Evolutionary conservation across 2,329 filamentous ascomycete species (phyloP), one percentile per base, ranked within the genome.

Genomic region (Trichothecium roseum): DNA sequence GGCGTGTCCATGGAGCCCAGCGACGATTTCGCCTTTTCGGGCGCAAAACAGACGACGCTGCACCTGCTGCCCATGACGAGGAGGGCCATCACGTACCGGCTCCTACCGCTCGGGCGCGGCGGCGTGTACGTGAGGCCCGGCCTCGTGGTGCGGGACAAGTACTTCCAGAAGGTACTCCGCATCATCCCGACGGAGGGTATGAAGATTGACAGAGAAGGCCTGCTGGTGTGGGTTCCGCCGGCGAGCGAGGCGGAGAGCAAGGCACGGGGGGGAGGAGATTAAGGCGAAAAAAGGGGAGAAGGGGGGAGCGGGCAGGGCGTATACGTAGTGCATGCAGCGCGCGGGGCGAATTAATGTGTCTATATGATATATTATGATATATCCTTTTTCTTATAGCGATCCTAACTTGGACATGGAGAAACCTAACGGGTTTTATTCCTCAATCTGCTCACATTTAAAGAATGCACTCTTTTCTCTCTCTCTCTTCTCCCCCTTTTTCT

Each of bases 1-100:
- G 87, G 84, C 20, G 59, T 96, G 33, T 78, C 70, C 18, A 94
- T 98, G 87, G 89, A 98, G 47, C 83, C 87, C 3, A 89, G 78
- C 53, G 86, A 94, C 44, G 75, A 86, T 36, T 96, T 96, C 58
- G 89, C 87, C 0, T 96, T 98, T 57, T 87, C 84, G 7, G 91
- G 91, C 0, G 68, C 84, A 2, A 96, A 96, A 62, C 71, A 82
- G 44, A 79, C 77, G 10, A 81, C 81, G 2, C 48, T 95, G 35
- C 85, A 91, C 50, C 63, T 96, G 29, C 71, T 94, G 31, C 91
- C 91, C 0, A 65, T 94, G 42, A 88, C 84, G 40, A 67, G 88
- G 40, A 70, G 84, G 32, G 72, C 69, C 1, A 68, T 86, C n/a
- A 69, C 73, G 18, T 96, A 88, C 51, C 73, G 78, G 28, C 50